Base-by-base conservation (phyloP, 371 early-diverging fungal genomes). In the Mycotypha africana region DNA sequence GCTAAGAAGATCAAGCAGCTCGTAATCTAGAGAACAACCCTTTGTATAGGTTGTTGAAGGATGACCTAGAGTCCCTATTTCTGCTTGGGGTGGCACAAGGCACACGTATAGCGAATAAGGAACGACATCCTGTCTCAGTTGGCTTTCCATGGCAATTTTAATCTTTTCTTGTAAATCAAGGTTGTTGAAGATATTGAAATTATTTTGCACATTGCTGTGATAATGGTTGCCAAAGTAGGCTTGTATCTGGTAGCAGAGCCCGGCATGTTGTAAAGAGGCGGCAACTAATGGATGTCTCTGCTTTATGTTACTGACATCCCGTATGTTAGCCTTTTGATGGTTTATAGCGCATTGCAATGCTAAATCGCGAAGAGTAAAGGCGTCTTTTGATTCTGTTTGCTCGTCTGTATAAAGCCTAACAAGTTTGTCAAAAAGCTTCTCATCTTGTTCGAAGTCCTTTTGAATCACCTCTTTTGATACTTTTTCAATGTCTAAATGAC, bases 71-170 rank as follows among this genome's bases (percentile, higher is more conserved):
- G 70, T 67, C 56, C 65, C 72, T 38, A 76, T 49, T 26, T 78
- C 67, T 23, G 67, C 70, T 47, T 66, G 65, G 23, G 73, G 71
- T 8, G 90, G 87, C 4, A 86, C 84, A 30, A 88, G 72, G 53
- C 80, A 85, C 4, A 83, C 79, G 54, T 85, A 88, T n/a, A 89
- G 67, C 11, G 88, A 76, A 54, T 83, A 83, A 6, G 90, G 85
- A 0, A 88, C 86, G 14, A 76, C 66, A 53, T 81, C 77, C 47
- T 85, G 84, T 47, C 79, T 53, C 26, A 82, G 50, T 56, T 85
- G 86, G 52, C 88, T 84, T 38, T 83, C 78, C 56, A 85, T 70
- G 0, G 88, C 85, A 14, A 87, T 67, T 40, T 83, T 82, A 51
- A 82, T 81, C 47, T 75, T 79, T 49, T 84, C 82, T 53, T 85